Conservation (phyloP, 495 filamentous ascomycete species). For the Talaromyces wortmannii region DNA sequence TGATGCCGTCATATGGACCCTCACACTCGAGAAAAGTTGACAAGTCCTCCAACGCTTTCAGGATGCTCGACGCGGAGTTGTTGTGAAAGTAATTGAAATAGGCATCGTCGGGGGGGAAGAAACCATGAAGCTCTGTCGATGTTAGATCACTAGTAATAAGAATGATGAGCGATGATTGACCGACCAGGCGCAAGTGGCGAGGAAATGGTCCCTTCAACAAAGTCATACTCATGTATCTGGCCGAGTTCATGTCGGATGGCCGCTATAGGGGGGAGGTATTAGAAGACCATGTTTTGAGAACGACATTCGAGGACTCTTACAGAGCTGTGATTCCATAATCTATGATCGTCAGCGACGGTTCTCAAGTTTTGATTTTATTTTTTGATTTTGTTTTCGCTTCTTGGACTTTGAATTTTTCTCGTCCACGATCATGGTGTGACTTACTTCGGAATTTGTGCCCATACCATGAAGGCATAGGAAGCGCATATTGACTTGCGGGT, state of each 20-base stretch:
- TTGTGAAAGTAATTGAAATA: constrained; percentile 16
- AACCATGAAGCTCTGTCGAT: constrained; percentile 4
- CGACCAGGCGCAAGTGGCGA: constrained; percentile 13
- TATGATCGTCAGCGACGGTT: neutral
- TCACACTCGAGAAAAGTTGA: constrained; percentile 8
- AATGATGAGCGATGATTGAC: neutral
- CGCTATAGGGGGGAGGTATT: constrained; percentile 2
- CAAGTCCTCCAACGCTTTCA: constrained; percentile 13
- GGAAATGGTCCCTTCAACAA: constrained; percentile 17
- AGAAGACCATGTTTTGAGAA: neutral
- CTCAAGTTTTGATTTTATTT: too few species aligned
- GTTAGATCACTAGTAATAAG: too few species aligned
- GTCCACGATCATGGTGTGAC: neutral
- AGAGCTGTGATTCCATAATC: constrained; percentile 6
- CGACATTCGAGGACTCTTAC: neutral
- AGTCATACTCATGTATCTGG: constrained; percentile 17
- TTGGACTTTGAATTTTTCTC: neutral
- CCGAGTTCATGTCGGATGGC: constrained; percentile 16
- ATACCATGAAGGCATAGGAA: constrained; percentile 9
- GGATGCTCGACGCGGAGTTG: constrained; percentile 4
- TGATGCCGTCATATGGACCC: constrained; percentile 25
- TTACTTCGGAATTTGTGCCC: constrained; percentile 6
- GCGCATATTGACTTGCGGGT: constrained; percentile 1
- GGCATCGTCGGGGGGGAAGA: constrained; percentile 5
- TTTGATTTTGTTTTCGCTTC: too few species aligned